A percentile compares a stretch with the other conserved stretches of the same genome.
Conservation (phyloP, 108 stramenopile genomes). For the Poteriospumella lacustris region DNA sequence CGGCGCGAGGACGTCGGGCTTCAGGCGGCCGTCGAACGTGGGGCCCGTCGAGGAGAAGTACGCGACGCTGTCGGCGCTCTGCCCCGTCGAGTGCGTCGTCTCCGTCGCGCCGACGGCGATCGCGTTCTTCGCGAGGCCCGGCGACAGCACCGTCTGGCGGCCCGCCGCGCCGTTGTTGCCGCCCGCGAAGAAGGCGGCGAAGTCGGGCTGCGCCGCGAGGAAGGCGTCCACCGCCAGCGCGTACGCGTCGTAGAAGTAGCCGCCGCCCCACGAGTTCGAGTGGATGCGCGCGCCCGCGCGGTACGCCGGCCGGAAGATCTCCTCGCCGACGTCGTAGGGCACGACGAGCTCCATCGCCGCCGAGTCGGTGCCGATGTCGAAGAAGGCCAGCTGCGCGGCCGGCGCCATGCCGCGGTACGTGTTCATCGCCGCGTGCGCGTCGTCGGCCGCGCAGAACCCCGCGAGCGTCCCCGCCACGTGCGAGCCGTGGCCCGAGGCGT, state of each 20-base stretch:
- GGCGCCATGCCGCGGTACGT: constrained; percentile 42
- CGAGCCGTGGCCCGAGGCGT: constrained; percentile 41
- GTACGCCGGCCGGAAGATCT: constrained; percentile 30
- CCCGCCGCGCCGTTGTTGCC: constrained; percentile 63
- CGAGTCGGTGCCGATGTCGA: constrained; percentile 43
- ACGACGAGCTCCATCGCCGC: constrained; percentile 30
- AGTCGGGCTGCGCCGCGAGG: constrained; percentile 43
- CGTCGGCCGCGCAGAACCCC: constrained; percentile 31
- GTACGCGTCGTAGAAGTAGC: constrained; percentile 32
- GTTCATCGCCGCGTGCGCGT: background rate
- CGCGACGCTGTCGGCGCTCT: constrained; percentile 58
- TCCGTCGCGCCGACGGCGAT: constrained; percentile 46
- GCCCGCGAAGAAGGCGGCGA: constrained; percentile 62
- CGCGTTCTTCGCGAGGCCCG: constrained; percentile 63
- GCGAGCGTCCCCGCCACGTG: constrained; percentile 44
- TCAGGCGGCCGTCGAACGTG: constrained; percentile 64
- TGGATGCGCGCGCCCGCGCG: constrained; percentile 38
- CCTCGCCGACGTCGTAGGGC: constrained; percentile 28
- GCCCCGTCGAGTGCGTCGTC: constrained; percentile 27
- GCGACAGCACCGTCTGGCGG: constrained; percentile 51
- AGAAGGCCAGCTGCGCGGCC: constrained; percentile 48
- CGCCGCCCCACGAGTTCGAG: constrained; percentile 46
- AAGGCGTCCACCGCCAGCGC: constrained; percentile 40
- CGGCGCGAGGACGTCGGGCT: constrained; percentile 72
- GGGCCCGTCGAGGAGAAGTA: constrained; percentile 63